Base-by-base conservation (phyloP, 257 asterid species). In the Lantana camara region DNA sequence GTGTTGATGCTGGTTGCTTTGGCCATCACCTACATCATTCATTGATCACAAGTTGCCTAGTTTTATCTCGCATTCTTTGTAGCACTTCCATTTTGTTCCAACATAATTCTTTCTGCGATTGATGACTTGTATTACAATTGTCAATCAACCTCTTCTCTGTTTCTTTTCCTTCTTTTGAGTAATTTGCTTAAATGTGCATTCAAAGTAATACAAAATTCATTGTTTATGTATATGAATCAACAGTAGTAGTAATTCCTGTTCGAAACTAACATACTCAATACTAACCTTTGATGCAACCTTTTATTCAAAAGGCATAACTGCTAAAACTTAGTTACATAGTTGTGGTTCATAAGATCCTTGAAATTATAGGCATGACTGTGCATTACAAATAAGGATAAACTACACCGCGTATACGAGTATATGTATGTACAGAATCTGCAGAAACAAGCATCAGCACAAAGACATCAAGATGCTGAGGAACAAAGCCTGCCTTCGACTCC, bases 1-100 rank as follows among this genome's bases (percentile, higher is more conserved):
- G 11, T 71, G 61, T 69, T 83, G 27, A 83, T 83, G 90, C 55
- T 81, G 46, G 65, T 83, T 60, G 90, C 90, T 51, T 68, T 83
- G 86, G 86, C 81, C 6, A 32, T 83, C 47, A 83, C 87, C 35
- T 83, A 83, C 76, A 73, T 80, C 20, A 61, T 83, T 73, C 87
- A 83, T 44, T 83, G 61, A 32, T 68, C 44, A n/a, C n/a, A 16
- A 5, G 5, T 5, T 61, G 7, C 30, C 30, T 52, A 53, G 17
- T 3, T 19, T 19, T 47, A 49, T 21, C 12, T 49, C 7, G 9
- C 16, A 0, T 27, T 2, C 15, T 10, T 49, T 16, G n/a, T n/a
- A n/a, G n/a, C n/a, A 16, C 22, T 5, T 19, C 14, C 29, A 52
- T 52, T 27, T 27, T n/a, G n/a, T n/a, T 27, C 32, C 32, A 27